These are phyloP conservation scores for Colletotrichum liaoningense DNA, from an alignment of 2,329 filamentous ascomycete species.

Conservation along the genomic window DNA sequence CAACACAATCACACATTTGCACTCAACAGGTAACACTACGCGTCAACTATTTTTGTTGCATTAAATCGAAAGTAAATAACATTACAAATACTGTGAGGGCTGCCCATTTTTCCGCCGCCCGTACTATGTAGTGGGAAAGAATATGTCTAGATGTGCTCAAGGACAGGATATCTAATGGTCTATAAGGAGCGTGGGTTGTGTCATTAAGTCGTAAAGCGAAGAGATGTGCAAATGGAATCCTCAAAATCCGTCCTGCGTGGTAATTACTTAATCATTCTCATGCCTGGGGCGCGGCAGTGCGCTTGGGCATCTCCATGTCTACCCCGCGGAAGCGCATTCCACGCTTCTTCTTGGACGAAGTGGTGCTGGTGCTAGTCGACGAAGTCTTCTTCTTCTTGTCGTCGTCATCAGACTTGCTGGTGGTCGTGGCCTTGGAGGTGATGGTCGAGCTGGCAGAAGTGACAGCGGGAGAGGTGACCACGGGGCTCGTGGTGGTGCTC, in stretches of 20 bases:
- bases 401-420: conserved; percentile 13
- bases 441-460: neutral
- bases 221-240: neutral
- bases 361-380: neutral
- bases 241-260: fast-evolving
- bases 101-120: neutral
- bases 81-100: neutral
- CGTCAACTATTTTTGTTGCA: too few relatives aligned
- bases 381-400: conserved; percentile 10
- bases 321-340: conserved; percentile 17
- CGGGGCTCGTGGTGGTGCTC: neutral
- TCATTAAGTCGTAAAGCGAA: neutral
- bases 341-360: conserved; percentile 11
- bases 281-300: conserved; percentile 4
- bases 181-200: neutral
- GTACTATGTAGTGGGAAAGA: neutral
- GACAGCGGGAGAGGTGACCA: neutral
- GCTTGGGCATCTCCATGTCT: conserved; percentile 21
- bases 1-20: too few relatives aligned
- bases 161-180: conserved; percentile 7
- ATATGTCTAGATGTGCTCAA: neutral
- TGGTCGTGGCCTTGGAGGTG: conserved; percentile 1
- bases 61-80: neutral
- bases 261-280: neutral
- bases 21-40: neutral